phyloP scores from a whole-genome alignment of 1,139 yeast genomes.

The Magnusiomyces sp. region DNA sequence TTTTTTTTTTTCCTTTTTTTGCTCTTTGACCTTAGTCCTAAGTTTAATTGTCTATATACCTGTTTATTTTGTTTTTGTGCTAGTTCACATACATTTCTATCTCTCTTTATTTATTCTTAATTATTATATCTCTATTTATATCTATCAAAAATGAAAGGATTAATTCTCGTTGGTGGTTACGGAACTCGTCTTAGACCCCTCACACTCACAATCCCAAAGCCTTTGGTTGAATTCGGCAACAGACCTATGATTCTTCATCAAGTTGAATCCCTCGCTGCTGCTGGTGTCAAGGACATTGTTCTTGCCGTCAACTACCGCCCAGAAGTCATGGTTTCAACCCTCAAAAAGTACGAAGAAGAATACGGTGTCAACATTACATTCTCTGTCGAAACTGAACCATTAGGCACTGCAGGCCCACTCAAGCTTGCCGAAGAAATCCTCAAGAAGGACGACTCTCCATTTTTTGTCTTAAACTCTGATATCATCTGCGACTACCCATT shows the following conservation, averaged over 20 bases:
- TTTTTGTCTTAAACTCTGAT: constrained; percentile 96
- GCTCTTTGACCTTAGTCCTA: constrained; percentile 4
- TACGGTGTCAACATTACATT: constrained; percentile 94
- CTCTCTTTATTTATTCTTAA: not conserved
- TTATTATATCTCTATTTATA: not conserved
- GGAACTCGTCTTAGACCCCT: constrained; percentile 99
- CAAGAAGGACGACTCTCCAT: constrained; percentile 91
- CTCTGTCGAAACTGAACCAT: constrained; percentile 98
- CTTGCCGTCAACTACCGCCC: constrained; percentile 99
- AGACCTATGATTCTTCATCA: constrained; percentile 86
- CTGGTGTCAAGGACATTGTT: constrained; percentile 98
- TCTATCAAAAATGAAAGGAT: constrained; percentile 71
- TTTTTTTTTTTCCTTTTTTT: constrained; percentile 11
- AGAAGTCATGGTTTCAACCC: constrained; percentile 95
- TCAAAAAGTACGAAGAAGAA: constrained; percentile 87
- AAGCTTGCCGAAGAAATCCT: constrained; percentile 92
- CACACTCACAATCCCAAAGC: constrained; percentile 94
- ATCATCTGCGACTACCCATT: constrained; percentile 98
- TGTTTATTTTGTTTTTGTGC: constrained; percentile 10
- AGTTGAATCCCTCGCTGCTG: constrained; percentile 94
- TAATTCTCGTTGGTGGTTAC: constrained; percentile 98
- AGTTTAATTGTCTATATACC: not conserved
- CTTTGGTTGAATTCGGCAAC: constrained; percentile 97
- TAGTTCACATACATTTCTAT: constrained; percentile 2
- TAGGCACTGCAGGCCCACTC: constrained; percentile 99